Evolutionary conservation across 371 early-diverging fungal species (phyloP), one percentile per base, ranked within the genome.

Genomic region (Mortierella sp.): DNA sequence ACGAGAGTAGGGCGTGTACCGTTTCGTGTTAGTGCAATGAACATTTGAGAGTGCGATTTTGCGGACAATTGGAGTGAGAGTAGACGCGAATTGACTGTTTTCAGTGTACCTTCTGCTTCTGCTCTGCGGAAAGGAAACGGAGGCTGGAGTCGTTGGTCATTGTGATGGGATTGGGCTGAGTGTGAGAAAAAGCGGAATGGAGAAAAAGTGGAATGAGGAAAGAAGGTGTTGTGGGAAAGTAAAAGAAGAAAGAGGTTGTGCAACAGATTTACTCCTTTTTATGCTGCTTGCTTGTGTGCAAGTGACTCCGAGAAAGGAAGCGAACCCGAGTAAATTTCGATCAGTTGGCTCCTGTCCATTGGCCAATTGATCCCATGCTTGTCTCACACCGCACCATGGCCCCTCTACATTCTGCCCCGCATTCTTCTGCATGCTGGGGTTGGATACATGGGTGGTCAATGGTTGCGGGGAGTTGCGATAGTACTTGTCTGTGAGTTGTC

Each of bases 61-160:
- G 55, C 31, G 16, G 6, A 10, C 4, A 0, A 47, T 37, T 22
- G 69, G 43, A 52, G 26, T 3, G 4, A 47, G 14, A 45, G 64
- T 14, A 44, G 45, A 22, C 55, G 10, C 11, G 68, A 10, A 9
- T 14, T 40, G 31, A 19, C n/a, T 45, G 37, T 44, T n/a, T 19
- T n/a, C n/a, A n/a, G 45, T 63, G 24, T 78, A 79, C 84, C 84
- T 83, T 43, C n/a, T 83, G 79, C 64, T 83, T 83, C 68, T 83
- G 84, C 22, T 78, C 79, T 22, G 71, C 70, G 11, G 84, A 76
- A 37, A 83, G 52, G 70, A 83, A 83, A 50, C 50, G 47, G 55
- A 78, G 79, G 40, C 26, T 19, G n/a, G 64, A 22, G 58, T 55
- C 37, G 39, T 50, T 63, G 65, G 71, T 52, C 74, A 74, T 74